These are phyloP conservation scores for Camellia granthamiana DNA, from an alignment of 148 eudicot species.

Conservation along the genomic window DNA sequence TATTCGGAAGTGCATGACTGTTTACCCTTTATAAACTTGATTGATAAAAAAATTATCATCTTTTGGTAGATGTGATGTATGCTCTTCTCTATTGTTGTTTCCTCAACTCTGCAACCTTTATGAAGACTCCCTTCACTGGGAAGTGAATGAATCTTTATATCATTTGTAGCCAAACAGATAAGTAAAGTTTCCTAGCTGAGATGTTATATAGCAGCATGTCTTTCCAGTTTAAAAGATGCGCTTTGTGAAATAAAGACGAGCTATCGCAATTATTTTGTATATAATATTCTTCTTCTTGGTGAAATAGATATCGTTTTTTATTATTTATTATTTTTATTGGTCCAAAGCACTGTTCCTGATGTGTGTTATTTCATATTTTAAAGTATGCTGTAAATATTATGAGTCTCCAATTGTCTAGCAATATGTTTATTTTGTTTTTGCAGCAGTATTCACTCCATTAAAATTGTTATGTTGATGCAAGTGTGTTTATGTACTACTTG, in stretches of 20 bases:
- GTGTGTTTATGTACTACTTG: background rate
- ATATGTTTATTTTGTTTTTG: background rate
- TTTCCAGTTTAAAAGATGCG: background rate
- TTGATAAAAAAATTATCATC: background rate
- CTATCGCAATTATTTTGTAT: background rate
- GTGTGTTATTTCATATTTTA: background rate
- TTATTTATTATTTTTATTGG: background rate
- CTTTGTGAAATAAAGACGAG: background rate
- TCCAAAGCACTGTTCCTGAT: background rate
- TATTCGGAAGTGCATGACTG: background rate
- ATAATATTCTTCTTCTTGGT: too few relatives aligned
- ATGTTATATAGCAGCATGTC: background rate
- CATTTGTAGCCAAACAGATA: background rate
- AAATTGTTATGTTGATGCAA: background rate
- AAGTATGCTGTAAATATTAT: background rate
- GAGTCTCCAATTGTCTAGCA: background rate
- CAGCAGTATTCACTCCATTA: background rate
- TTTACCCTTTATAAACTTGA: background rate
- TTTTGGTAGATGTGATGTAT: background rate
- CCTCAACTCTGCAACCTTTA: background rate
- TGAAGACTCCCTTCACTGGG: background rate
- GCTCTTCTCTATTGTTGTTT: background rate
- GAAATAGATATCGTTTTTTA: too few relatives aligned
- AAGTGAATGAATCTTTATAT: background rate
- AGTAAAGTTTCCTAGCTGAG: constrained; percentile 9